Evolutionary conservation across 164 flowering plant species (phyloP), one percentile per base, ranked within the genome.

Genomic region (Vitis cinerea): DNA sequence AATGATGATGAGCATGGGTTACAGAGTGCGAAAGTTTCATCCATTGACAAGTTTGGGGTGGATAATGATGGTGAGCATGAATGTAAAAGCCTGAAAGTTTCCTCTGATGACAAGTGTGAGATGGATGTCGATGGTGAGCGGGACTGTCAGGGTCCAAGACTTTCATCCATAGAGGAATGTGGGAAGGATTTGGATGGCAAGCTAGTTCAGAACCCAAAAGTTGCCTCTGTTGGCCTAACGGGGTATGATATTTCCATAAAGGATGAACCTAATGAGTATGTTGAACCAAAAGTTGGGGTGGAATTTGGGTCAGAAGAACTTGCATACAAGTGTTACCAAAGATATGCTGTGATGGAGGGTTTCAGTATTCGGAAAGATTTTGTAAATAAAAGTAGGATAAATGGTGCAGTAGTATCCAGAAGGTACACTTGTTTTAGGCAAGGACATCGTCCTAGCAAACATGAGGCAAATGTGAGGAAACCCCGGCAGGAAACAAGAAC

Each of bases 401-500:
- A 64, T 16, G 72, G 75, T 14, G 52, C 59, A 31, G 71, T 77
- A 10, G 66, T 54, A 29, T 59, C 69, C 27, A 59, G 73, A 66
- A 63, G 70, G 16, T 77, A 37, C 53, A 65, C 70, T 47, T 77
- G 79, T 64, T 70, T 50, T 61, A 59, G 63, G 47, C 69, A 77
- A 77, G 79, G 75, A n/a, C 30, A 67, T 63, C 72, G 75, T 1
- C 50, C 64, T 7, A 52, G 37, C 37, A 76, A 72, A 29, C 65
- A 57, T 15, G 63, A 72, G 44, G 54, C 9, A n/a, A 49, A 58
- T 53, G 51, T 14, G 11, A 76, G 59, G 27, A 66, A 61, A 49
- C 71, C 64, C 13, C 66, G 72, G 17, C 51, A 60, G 37, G 80
- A 77, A 56, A 77, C 80, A 37, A 77, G 80, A 70, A 70, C 74